Evolutionary conservation across 2,329 filamentous ascomycete species (phyloP).

Genomic region (Drechslerella coelobrocha): DNA sequence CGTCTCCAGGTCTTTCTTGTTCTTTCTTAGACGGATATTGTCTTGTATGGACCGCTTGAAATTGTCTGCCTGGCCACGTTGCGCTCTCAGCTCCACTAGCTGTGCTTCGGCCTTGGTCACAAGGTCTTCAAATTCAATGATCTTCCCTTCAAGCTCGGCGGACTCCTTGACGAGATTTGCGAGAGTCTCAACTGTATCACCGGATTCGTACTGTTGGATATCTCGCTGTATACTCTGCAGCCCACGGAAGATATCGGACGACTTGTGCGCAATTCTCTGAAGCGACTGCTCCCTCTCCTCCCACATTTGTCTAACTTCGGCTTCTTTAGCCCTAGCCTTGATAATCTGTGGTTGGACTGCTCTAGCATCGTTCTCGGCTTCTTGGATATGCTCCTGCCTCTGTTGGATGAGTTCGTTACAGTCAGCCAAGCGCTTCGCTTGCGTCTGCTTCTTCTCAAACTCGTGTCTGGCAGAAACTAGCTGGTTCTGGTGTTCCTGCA

Average conservation of each 20-base stretch:
- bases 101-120: slow-evolving; percentile 8
- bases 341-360: slow-evolving; percentile 76
- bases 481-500: slow-evolving; percentile 74
- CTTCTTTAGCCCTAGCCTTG: slow-evolving; percentile 76
- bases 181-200: slow-evolving; percentile 29
- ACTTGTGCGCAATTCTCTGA: slow-evolving; percentile 72
- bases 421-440: slow-evolving; percentile 31
- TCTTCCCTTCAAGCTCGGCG: slow-evolving; percentile 30
- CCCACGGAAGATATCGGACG: slow-evolving; percentile 77
- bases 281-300: slow-evolving; percentile 75
- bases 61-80: slow-evolving; percentile 70
- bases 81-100: slow-evolving; percentile 34
- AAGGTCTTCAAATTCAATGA: slow-evolving; percentile 19
- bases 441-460: slow-evolving; percentile 74
- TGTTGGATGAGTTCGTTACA: slow-evolving; percentile 31
- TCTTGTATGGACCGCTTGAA: slow-evolving; percentile 87
- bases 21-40: slow-evolving; percentile 84
- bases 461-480: slow-evolving; percentile 74
- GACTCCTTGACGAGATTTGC: slow-evolving; percentile 42
- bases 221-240: slow-evolving; percentile 77
- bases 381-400: slow-evolving; percentile 61
- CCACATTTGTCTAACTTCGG: slow-evolving; percentile 76
- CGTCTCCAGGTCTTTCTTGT: slow-evolving; percentile 70
- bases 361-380: slow-evolving; percentile 75
- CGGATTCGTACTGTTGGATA: slow-evolving; percentile 74